Conservation (phyloP, 2,329 filamentous ascomycete species). For the Scedosporium aurantiacum region DNA sequence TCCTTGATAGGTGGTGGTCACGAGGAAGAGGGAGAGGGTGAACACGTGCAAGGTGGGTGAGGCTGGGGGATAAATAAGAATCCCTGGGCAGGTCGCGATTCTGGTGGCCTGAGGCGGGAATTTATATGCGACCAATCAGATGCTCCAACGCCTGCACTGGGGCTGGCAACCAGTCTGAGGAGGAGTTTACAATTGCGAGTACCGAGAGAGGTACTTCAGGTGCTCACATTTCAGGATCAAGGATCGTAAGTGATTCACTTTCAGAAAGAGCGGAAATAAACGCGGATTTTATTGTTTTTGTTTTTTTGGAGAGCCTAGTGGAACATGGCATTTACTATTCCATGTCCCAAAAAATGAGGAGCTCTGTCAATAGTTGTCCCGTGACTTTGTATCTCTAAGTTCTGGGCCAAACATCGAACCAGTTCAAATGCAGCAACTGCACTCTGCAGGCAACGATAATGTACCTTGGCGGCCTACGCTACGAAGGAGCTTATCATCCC, state of each 20-base stretch:
- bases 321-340: no score
- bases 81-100: neutral
- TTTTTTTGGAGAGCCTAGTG: no score
- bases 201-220: neutral
- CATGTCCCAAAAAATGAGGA: no score
- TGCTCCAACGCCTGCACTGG: conserved; percentile 1
- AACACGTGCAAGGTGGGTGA: conserved; percentile 29
- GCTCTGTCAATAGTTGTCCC: no score
- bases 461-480: neutral
- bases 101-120: neutral
- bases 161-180: neutral
- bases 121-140: conserved; percentile 6
- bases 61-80: conserved; percentile 23
- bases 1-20: conserved; percentile 21
- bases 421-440: neutral
- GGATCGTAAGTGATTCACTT: neutral
- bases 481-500: neutral
- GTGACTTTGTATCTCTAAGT: no score
- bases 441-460: neutral
- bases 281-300: neutral
- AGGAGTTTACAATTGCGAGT: neutral
- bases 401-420: neutral
- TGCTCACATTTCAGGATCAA: neutral
- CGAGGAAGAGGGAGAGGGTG: conserved; percentile 24
- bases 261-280: neutral